phyloP scores from a whole-genome alignment of 1,284 basidiomycete species.

The Fomes fomentarius region DNA sequence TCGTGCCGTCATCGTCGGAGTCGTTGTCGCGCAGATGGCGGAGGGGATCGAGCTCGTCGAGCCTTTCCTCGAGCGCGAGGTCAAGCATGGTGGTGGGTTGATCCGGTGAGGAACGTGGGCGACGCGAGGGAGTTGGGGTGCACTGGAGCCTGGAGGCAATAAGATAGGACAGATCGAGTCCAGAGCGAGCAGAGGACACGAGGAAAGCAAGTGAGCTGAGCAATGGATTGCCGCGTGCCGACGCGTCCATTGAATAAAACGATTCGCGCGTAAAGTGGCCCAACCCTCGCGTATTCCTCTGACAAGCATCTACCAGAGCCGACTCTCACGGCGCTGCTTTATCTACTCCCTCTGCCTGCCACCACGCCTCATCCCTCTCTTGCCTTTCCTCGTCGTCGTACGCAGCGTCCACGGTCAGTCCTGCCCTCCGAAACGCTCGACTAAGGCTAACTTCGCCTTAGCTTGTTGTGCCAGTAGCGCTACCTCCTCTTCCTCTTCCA shows the following conservation, averaged over 20 bases:
- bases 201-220: conserved; percentile 3
- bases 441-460: conserved; percentile 1
- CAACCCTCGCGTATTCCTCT: conserved; percentile 15
- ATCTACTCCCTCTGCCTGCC: conserved; percentile 3
- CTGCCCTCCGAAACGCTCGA: background rate
- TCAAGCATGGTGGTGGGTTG: conserved; percentile 12
- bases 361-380: conserved; percentile 14
- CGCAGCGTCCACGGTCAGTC: conserved; percentile 17
- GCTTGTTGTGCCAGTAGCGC: conserved; percentile 18
- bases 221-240: background rate
- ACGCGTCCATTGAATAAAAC: background rate
- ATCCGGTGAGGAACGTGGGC: conserved; percentile 1
- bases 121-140: conserved; percentile 12
- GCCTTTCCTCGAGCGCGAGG: conserved; percentile 53
- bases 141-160: conserved; percentile 1
- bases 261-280: background rate
- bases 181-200: background rate
- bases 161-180: conserved; percentile 5
- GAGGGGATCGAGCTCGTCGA: conserved; percentile 64
- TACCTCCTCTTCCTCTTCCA: conserved; percentile 9
- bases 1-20: conserved; percentile 35
- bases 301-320: background rate
- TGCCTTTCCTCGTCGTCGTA: conserved; percentile 13
- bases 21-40: conserved; percentile 59
- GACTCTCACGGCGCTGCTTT: conserved; percentile 21